Conservation (phyloP, 1,284 basidiomycete species). For the Apiotrichum gracile region DNA sequence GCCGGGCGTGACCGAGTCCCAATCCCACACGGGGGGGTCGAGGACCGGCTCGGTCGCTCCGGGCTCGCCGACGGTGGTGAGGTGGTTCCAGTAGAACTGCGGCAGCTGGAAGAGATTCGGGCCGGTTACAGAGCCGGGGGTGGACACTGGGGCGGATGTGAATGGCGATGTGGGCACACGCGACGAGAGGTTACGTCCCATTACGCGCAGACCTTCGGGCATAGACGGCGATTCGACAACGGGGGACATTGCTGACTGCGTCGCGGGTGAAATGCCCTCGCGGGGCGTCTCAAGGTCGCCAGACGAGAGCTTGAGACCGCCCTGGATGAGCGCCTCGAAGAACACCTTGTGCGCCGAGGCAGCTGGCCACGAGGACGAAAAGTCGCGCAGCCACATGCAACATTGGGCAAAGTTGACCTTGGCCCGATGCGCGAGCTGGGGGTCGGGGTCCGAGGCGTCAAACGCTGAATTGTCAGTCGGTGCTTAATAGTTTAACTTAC, state of each 20-base stretch:
- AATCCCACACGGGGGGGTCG: conserved; percentile 2
- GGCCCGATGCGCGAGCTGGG: conserved; percentile 21
- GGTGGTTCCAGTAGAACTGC: conserved; percentile 37
- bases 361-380: conserved; percentile 37
- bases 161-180: background rate
- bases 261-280: background rate
- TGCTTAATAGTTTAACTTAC: conserved; percentile 14
- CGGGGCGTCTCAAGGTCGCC: conserved; percentile 4
- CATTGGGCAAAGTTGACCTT: conserved; percentile 41
- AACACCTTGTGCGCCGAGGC: conserved; percentile 41
- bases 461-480: conserved; percentile 12
- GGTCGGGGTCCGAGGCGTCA: conserved; percentile 22
- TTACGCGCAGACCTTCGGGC: conserved; percentile 17
- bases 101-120: conserved; percentile 30
- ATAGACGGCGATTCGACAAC: conserved; percentile 2
- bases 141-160: background rate
- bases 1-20: conserved; percentile 3
- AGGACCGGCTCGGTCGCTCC: background rate
- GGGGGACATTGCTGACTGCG: background rate
- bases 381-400: conserved; percentile 40
- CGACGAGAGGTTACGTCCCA: conserved; percentile 17
- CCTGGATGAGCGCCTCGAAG: conserved; percentile 42
- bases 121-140: background rate
- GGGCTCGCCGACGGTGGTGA: conserved; percentile 8
- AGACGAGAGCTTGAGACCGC: conserved; percentile 23